Evolutionary conservation across 257 asterid genomes (phyloP).

Genomic region (Phtheirospermum japonicum): DNA sequence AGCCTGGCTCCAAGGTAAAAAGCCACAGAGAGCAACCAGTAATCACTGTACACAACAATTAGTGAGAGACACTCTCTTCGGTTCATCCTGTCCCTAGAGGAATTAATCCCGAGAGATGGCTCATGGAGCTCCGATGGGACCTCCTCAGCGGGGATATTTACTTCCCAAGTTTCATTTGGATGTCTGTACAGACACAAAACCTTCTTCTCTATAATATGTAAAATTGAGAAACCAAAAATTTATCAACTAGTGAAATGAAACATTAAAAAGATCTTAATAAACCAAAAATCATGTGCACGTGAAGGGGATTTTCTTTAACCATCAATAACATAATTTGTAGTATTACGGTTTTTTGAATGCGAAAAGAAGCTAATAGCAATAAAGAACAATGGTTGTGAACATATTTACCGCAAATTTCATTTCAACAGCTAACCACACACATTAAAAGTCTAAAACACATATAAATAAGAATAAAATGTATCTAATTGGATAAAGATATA

Average conservation of each 20-base stretch:
- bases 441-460: no score
- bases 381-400: no score
- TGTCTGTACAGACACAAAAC: conserved; percentile 90
- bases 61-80: conserved; percentile 92
- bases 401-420: conserved; percentile 4
- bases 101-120: conserved; percentile 91
- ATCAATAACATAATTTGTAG: no score
- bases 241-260: conserved; percentile 24
- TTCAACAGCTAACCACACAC: not conserved
- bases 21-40: conserved; percentile 96
- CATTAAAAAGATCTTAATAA: not conserved
- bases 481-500: no score
- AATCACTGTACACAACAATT: conserved; percentile 93
- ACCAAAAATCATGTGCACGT: conserved; percentile 2
- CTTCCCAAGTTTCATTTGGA: no score
- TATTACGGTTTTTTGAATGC: no score
- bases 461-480: no score
- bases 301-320: no score
- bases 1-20: conserved; percentile 88
- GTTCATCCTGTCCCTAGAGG: conserved; percentile 92
- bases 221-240: conserved; percentile 25
- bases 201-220: conserved; percentile 64
- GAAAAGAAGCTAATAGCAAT: no score
- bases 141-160: conserved; percentile 94
- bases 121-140: conserved; percentile 98